Base-by-base conservation (phyloP, 2,329 filamentous ascomycete genomes). In the Dendryphion nanum region DNA sequence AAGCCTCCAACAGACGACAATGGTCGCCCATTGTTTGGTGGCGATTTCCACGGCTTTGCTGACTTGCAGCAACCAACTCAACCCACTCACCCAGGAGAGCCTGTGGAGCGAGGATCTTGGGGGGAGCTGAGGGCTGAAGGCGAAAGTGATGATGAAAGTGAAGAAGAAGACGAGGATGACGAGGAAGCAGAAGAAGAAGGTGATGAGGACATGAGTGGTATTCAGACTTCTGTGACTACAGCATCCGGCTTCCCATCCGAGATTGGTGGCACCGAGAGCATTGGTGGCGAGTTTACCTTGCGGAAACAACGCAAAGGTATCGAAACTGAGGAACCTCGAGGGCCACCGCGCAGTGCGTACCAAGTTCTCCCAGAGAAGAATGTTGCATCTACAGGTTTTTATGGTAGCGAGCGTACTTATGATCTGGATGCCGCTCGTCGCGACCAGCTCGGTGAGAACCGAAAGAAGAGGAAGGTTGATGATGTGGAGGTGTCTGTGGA, bases 1-100 rank as follows among this genome's bases (percentile, higher is more conserved):
- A 97, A 97, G 64, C 91, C 93, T 1, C 93, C 93, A 0, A 83
- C 95, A 1, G 91, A 97, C 60, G 93, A 97, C 53, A 86, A 88
- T 64, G 95, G 95, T 64, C 77, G 88, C 35, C 90, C 93, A 0
- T 73, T 96, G 3, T 97, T 90, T 60, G 93, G 91, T 36, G 91
- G 93, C 51, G 93, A 98, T 65, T 87, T 97, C 16, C 96, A 95
- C 60, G 93, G 93, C 42, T 81, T 94, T 33, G 63, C 81, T 38
- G 77, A 81, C 51, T 72, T 79, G 12, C 75, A 82, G 55, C 74
- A 81, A 51, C 77, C 79, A 47, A 72, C 73, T 18, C 77, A 82
- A 53, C 74, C 55, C 12, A 51, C 78, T 37, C 59, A 63, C 19
- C 41, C 44, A 18, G 85, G 85, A 24, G 90, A 95, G 52, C 85